phyloP scores from a whole-genome alignment of 2,329 filamentous ascomycete genomes.

The Hypoxylon sp. region DNA sequence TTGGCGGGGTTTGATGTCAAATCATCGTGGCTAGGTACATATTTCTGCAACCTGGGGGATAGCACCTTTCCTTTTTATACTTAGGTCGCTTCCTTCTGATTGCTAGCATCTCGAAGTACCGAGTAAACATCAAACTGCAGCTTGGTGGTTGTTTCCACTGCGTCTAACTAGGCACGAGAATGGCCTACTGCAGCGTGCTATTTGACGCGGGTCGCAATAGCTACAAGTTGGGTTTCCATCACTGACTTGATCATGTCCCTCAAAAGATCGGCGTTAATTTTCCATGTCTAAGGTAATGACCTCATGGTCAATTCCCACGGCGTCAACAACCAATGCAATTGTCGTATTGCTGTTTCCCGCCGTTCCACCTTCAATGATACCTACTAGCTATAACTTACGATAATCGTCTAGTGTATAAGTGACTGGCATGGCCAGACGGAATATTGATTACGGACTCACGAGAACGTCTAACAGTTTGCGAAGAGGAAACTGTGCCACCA shows the following conservation, averaged over 20 bases:
- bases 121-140: background rate
- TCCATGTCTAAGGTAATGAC: slow-evolving; percentile 23
- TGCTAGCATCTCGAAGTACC: background rate
- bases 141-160: background rate
- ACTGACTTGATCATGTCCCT: slow-evolving; percentile 5
- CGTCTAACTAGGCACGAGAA: background rate
- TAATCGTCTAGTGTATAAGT: slow-evolving; percentile 10
- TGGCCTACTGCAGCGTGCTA: background rate
- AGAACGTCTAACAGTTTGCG: slow-evolving; percentile 8
- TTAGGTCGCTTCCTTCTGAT: background rate
- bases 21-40: background rate
- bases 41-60: background rate
- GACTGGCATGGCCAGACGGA: slow-evolving; percentile 12
- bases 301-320: slow-evolving; percentile 26
- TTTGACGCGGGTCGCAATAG: slow-evolving; percentile 13
- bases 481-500: background rate
- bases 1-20: slow-evolving; percentile 13
- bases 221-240: background rate
- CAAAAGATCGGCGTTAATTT: slow-evolving; percentile 18
- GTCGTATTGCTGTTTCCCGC: slow-evolving; percentile 8
- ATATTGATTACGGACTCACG: slow-evolving; percentile 32
- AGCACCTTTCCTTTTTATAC: slow-evolving; percentile 9
- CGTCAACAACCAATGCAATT: slow-evolving; percentile 22
- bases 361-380: slow-evolving; percentile 32
- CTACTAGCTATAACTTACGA: slow-evolving; percentile 26